phyloP scores from a whole-genome alignment of 306 rosid species.

The Castanea mollissima region DNA sequence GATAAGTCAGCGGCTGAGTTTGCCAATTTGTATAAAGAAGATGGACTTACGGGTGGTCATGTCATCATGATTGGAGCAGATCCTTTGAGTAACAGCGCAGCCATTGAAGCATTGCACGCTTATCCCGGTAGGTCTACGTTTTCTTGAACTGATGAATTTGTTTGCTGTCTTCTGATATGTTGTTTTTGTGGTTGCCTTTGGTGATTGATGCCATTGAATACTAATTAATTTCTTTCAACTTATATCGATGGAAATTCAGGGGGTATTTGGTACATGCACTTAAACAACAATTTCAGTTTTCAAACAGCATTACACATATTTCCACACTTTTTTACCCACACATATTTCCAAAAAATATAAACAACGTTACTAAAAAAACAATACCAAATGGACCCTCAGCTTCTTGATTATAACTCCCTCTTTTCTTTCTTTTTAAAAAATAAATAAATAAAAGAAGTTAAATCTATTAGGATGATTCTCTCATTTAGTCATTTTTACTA shows the following conservation, averaged over 20 bases:
- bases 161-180: neutral
- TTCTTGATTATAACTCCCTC: neutral
- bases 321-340: too few relatives aligned
- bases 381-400: too few relatives aligned
- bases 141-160: neutral
- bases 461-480: too few relatives aligned
- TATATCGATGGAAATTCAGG: neutral
- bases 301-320: too few relatives aligned
- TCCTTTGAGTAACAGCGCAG: constrained; percentile 76
- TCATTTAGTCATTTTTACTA: too few relatives aligned
- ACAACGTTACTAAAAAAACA: too few relatives aligned
- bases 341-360: too few relatives aligned
- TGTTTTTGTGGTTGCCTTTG: neutral
- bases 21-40: constrained; percentile 67
- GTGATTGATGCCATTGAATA: neutral
- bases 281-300: too few relatives aligned
- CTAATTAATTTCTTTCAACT: neutral
- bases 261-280: too few relatives aligned
- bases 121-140: constrained; percentile 56
- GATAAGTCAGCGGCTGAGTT: constrained; percentile 84
- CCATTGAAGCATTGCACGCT: constrained; percentile 77
- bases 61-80: constrained; percentile 94
- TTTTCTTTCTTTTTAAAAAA: fast-evolving
- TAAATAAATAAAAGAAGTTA: too few relatives aligned
- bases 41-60: constrained; percentile 83